Percentiles rank a stretch among this genome's conserved stretches.
phyloP scores from a whole-genome alignment of 1,139 yeast species.

The Pichia sp. region DNA sequence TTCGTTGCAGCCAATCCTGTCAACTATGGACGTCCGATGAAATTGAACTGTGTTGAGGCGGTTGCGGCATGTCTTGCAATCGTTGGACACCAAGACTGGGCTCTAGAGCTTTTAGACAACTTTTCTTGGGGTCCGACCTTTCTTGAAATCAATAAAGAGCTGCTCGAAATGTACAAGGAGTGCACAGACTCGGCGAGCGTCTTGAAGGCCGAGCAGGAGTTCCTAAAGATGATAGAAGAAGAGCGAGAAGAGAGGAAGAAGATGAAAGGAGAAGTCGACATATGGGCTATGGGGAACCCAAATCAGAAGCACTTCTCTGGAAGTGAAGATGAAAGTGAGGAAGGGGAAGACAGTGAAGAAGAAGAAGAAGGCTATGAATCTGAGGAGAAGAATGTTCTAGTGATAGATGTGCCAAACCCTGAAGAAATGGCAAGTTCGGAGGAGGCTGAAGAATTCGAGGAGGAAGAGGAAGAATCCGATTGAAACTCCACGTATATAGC shows the following conservation, averaged over 20 bases:
- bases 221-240: conserved; percentile 61
- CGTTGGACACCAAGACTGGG: conserved; percentile 90
- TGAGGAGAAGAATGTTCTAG: conserved; percentile 12
- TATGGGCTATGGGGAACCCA: conserved; percentile 76
- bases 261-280: conserved; percentile 44
- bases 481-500: too few relatives aligned
- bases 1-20: conserved; percentile 96
- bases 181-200: conserved; percentile 82
- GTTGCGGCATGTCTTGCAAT: conserved; percentile 96
- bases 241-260: conserved; percentile 64
- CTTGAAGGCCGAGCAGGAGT: conserved; percentile 62
- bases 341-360: conserved; percentile 24
- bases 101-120: conserved; percentile 61
- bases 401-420: conserved; percentile 12
- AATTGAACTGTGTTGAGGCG: conserved; percentile 93
- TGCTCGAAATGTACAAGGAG: conserved; percentile 62
- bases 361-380: conserved; percentile 13
- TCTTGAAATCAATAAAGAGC: conserved; percentile 71
- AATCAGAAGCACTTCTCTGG: conserved; percentile 35
- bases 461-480: too few relatives aligned
- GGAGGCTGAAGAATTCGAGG: conserved; percentile 1
- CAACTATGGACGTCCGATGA: conserved; percentile 96
- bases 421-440: too few relatives aligned
- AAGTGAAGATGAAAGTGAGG: conserved; percentile 22
- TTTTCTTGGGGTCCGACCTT: conserved; percentile 94